Evolutionary conservation across 2,329 filamentous ascomycete genomes (phyloP), one percentile per base, ranked within the genome.

Genomic region (Colletotrichum nymphaeae): DNA sequence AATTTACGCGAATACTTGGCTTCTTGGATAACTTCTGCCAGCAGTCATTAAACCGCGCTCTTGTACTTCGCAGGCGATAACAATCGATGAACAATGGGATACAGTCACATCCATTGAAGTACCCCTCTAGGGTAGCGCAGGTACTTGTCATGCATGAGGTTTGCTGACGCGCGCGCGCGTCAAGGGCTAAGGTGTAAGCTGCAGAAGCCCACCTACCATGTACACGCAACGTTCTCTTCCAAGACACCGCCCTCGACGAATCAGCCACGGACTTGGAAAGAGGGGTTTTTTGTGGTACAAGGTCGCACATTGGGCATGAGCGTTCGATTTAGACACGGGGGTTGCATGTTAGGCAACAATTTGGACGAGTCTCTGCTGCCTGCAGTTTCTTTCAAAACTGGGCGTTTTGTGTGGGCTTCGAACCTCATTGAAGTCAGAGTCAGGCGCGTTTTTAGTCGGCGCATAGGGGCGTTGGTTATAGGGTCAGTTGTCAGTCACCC

Each of bases 331-430:
- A 22, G n/a, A 49, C 19, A 49, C 42, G 42, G 19, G 8, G 19
- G 8, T 28, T 49, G 14, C 30, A 53, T 42, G 24, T 64, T 64
- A 55, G 62, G 62, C 62, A 64, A 49, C 28, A 55, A 55, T 53
- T 8, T 1, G 2, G 4, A 57, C n/a, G 46, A 24, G 42, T 63
- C 46, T n/a, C 12, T 32, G 9, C 30, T 32, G 30, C 30, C 30
- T 32, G 30, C 14, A 12, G 32, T 28, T 30, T 22, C 26, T n/a
- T 32, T 24, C 22, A 11, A 4, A 6, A 24, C 14, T n/a, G 46
- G 22, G 14, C 22, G 19, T 9, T 14, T 24, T 24, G 12, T 46
- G 37, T 22, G 56, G 8, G 19, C 37, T 42, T 5, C 11, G 14
- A 2, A 16, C 6, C 5, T 42, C 5, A 42, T 5, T 12, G 37